These are phyloP conservation scores for Termitomyces sp. DNA, from an alignment of 768 basidiomycete species.

Conservation along the genomic window DNA sequence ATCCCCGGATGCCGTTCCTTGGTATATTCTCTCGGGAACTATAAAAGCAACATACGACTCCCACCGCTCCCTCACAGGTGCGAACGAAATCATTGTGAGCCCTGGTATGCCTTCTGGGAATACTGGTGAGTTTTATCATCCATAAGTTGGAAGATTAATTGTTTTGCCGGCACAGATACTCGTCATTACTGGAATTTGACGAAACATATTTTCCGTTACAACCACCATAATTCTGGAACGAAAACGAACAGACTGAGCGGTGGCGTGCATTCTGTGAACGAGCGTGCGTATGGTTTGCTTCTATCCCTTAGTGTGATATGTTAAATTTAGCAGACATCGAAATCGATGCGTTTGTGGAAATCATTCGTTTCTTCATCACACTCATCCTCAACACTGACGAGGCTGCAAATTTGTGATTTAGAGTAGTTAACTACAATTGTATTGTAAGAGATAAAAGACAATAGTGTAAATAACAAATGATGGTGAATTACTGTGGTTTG, in stretches of 20 bases:
- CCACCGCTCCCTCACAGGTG: slow-evolving; percentile 31
- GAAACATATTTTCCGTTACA: slow-evolving; percentile 66
- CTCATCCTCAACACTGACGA: slow-evolving; percentile 70
- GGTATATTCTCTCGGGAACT: slow-evolving; percentile 52
- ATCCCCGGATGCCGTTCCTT: slow-evolving; percentile 38
- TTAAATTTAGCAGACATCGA: slow-evolving; percentile 33
- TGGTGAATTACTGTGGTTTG: background rate
- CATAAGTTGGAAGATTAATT: background rate
- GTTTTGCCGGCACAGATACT: slow-evolving; percentile 37
- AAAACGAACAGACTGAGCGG: slow-evolving; percentile 23
- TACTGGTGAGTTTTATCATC: slow-evolving; percentile 34
- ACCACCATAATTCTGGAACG: slow-evolving; percentile 34
- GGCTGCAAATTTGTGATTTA: slow-evolving; percentile 17
- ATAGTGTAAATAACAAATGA: background rate
- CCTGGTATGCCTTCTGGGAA: slow-evolving; percentile 59
- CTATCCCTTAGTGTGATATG: slow-evolving; percentile 6
- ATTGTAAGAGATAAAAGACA: too few species aligned
- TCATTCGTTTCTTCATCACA: slow-evolving; percentile 59
- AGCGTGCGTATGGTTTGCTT: slow-evolving; percentile 38
- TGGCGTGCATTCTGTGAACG: slow-evolving; percentile 68
- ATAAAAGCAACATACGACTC: slow-evolving; percentile 58
- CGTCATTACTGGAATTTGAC: slow-evolving; percentile 55
- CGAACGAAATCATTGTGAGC: slow-evolving; percentile 36
- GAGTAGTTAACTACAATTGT: too few species aligned
- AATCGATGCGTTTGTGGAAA: slow-evolving; percentile 51